Percentiles rank a stretch among this genome's conserved stretches.
Evolutionary conservation across 2,329 filamentous ascomycete genomes (phyloP).

Genomic region (Neofusicoccum sp.): DNA sequence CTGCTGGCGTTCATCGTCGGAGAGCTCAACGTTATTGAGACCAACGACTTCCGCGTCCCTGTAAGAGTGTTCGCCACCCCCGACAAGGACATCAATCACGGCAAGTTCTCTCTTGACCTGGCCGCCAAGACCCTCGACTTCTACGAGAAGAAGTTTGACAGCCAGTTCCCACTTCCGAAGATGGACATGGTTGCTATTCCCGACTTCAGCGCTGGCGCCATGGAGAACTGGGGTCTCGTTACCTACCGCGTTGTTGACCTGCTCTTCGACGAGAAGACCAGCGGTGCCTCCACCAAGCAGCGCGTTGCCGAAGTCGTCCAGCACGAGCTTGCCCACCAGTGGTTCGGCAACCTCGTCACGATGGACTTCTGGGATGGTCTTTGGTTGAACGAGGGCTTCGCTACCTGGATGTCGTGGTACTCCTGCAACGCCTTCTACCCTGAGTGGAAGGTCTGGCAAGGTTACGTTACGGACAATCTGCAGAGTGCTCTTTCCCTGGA

Average conservation of each 20-base stretch:
- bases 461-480: conserved; percentile 88
- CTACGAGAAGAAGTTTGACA: conserved; percentile 93
- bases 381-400: conserved; percentile 93
- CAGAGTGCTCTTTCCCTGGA: conserved; percentile 85
- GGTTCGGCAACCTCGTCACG: conserved; percentile 96
- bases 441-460: conserved; percentile 98
- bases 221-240: conserved; percentile 98
- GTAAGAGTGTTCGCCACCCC: conserved; percentile 92
- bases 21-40: conserved; percentile 91
- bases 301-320: conserved; percentile 93
- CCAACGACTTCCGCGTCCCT: conserved; percentile 84
- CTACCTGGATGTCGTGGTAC: conserved; percentile 92
- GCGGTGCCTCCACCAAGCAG: conserved; percentile 85
- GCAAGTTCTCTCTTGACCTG: conserved; percentile 84
- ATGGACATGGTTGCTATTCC: conserved; percentile 97
- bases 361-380: conserved; percentile 99
- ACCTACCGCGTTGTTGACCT: conserved; percentile 93
- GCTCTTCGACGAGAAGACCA: conserved; percentile 86
- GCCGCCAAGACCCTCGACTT: conserved; percentile 87
- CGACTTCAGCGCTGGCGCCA: conserved; percentile 91
- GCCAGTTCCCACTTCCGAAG: conserved; percentile 82
- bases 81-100: conserved; percentile 85
- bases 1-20: conserved; percentile 91
- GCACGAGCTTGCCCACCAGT: conserved; percentile 95
- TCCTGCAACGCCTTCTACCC: conserved; percentile 93